These are phyloP conservation scores for Candida manassasensis DNA, from an alignment of 805 yeast genomes.

Conservation along the genomic window DNA sequence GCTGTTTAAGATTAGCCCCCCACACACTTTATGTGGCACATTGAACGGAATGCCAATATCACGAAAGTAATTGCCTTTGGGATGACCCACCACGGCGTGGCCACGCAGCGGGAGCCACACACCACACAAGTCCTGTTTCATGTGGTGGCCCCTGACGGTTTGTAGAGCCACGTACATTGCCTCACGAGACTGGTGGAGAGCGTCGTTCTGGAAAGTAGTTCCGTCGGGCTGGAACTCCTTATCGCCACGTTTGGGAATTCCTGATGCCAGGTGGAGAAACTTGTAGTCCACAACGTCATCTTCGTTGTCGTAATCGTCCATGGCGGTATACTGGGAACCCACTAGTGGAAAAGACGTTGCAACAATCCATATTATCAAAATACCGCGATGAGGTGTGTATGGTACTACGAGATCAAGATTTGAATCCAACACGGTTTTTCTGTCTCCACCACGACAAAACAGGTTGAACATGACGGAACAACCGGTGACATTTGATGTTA, in stretches of 20 bases:
- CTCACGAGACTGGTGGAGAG: constrained; percentile 50
- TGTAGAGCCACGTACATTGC: constrained; percentile 70
- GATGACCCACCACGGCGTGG: constrained; percentile 31
- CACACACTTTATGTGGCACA: constrained; percentile 12
- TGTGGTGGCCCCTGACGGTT: constrained; percentile 43
- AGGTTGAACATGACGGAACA: constrained; percentile 14
- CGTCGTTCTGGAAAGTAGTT: constrained; percentile 45
- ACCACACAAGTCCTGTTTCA: constrained; percentile 49
- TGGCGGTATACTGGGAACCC: not conserved
- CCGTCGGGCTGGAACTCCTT: constrained; percentile 87
- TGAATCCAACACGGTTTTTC: no score
- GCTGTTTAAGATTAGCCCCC: constrained; percentile 46
- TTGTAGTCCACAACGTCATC: constrained; percentile 37
- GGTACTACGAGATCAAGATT: not conserved
- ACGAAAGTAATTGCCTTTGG: constrained; percentile 69
- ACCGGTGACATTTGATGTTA: constrained; percentile 17
- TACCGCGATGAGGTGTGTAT: not conserved
- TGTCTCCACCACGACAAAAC: no score
- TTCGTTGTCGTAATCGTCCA: constrained; percentile 11
- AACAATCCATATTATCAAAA: no score
- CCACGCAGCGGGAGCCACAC: constrained; percentile 34
- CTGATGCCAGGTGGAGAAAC: constrained; percentile 7
- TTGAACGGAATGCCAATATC: constrained; percentile 59
- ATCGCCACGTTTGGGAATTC: constrained; percentile 69
- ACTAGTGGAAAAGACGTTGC: no score